Evolutionary conservation across 345 rosid species (phyloP).

Genomic region (Citrus australasica): DNA sequence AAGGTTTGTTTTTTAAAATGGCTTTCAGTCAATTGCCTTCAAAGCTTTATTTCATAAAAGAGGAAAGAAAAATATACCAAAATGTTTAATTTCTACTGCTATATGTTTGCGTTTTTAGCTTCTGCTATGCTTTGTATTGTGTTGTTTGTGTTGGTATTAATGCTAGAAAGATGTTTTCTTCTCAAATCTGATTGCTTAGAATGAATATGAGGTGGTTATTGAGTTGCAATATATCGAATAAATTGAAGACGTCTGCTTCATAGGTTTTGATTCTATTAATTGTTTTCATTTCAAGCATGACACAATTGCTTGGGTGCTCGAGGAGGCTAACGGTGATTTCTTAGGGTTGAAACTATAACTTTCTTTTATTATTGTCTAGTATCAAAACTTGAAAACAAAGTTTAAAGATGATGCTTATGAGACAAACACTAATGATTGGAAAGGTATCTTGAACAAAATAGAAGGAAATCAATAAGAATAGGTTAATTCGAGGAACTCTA

Average conservation of each 20-base stretch:
- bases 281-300: neutral
- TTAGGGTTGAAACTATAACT: neutral
- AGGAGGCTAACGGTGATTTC: neutral
- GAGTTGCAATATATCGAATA: neutral
- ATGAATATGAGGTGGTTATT: neutral
- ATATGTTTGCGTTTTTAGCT: neutral
- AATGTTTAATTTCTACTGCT: too few species aligned
- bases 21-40: neutral
- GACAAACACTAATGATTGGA: too few species aligned
- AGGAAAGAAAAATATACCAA: too few species aligned
- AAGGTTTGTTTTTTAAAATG: neutral
- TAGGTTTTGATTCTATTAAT: neutral
- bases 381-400: neutral
- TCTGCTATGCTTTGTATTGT: neutral
- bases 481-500: too few species aligned
- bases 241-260: neutral
- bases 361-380: neutral
- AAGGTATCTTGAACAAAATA: too few species aligned
- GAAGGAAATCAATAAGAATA: too few species aligned
- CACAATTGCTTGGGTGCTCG: neutral
- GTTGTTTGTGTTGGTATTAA: neutral
- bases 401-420: neutral
- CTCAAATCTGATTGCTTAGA: neutral
- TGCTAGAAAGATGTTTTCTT: neutral
- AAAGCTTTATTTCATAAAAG: too few species aligned